phyloP scores from a whole-genome alignment of 2,329 filamentous ascomycete genomes.

The Sodiomyces alkalinus region DNA sequence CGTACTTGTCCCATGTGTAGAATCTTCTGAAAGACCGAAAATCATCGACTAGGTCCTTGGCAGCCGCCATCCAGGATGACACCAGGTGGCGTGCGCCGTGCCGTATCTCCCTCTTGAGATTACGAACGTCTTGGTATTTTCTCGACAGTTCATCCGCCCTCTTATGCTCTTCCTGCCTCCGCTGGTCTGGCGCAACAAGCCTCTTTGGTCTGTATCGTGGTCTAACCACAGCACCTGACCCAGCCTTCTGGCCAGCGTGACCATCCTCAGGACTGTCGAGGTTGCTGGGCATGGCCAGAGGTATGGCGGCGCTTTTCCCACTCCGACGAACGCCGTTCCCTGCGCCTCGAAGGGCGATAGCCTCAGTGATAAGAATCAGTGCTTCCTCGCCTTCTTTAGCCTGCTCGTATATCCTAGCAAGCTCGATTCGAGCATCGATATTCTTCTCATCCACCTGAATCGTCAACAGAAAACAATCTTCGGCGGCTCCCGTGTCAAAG shows the following conservation, averaged over 20 bases:
- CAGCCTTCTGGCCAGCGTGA: background rate
- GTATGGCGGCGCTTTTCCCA: slow-evolving; percentile 5
- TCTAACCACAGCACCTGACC: slow-evolving; percentile 1
- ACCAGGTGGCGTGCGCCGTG: slow-evolving; percentile 27
- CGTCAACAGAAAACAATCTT: slow-evolving; percentile 62
- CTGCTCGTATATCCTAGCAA: slow-evolving; percentile 75
- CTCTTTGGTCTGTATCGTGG: slow-evolving; percentile 29
- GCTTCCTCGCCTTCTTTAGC: slow-evolving; percentile 61
- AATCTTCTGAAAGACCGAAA: slow-evolving; percentile 49
- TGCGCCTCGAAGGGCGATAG: slow-evolving; percentile 46
- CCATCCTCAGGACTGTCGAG: background rate
- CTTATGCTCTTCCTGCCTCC: slow-evolving; percentile 27
- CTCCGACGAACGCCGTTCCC: slow-evolving; percentile 17
- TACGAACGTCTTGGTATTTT: slow-evolving; percentile 28
- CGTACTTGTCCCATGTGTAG: slow-evolving; percentile 51
- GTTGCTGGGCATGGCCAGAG: background rate
- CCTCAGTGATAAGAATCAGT: slow-evolving; percentile 60
- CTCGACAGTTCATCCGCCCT: slow-evolving; percentile 21
- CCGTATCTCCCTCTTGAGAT: slow-evolving; percentile 25
- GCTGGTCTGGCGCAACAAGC: slow-evolving; percentile 27
- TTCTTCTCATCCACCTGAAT: slow-evolving; percentile 56
- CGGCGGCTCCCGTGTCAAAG: slow-evolving; percentile 51
- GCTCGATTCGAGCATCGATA: slow-evolving; percentile 61
- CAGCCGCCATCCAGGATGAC: slow-evolving; percentile 40
- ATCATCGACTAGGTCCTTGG: slow-evolving; percentile 44